Evolutionary conservation across 2,329 filamentous ascomycete genomes (phyloP), one percentile per base, ranked within the genome.

Genomic region (Colletotrichum gigasporum): DNA sequence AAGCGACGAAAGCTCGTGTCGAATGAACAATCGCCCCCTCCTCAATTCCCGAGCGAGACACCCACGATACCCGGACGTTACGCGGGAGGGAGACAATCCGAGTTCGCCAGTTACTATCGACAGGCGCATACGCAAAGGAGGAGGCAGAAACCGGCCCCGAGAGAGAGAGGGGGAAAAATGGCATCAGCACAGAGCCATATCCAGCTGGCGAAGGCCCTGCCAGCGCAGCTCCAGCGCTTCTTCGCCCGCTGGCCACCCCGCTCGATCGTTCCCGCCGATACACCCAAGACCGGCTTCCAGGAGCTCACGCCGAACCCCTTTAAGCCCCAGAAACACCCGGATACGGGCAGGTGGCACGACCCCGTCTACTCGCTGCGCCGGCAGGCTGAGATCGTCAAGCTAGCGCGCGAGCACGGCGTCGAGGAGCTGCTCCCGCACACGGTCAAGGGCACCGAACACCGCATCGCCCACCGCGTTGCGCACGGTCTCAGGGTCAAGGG

Each of bases 351-450:
- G 76, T 97, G 93, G 93, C 90, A 94, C 69, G 87, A 93, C 68
- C 93, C 96, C 0, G 85, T 89, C 60, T 94, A 90, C 81, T 96
- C 93, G 5, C 84, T 97, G 70, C 88, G 96, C 58, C 87, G 92
- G 66, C 96, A 99, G 83, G 94, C 94, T 22, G 92, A 97, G 71
- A 85, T 99, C 22, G 91, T 96, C 71, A 96, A 97, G 80, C 78
- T 98, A 72, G 94, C 96, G 4, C 82, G 86, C 62, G 83, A 91
- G 72, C 86, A 94, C 77, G 91, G 92, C 57, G 90, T 97, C 3
- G 91, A 94, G 76, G 90, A 93, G 67, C 81, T 97, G 70, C 79
- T 97, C 65, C 94, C 94, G 1, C 86, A 86, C 70, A 91, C 91
- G 10, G 83, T 83, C 63, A 97, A 97, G 86, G 89, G 89, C 71